Conservation (phyloP, 345 rosid species). For the Trapa bicornis region DNA sequence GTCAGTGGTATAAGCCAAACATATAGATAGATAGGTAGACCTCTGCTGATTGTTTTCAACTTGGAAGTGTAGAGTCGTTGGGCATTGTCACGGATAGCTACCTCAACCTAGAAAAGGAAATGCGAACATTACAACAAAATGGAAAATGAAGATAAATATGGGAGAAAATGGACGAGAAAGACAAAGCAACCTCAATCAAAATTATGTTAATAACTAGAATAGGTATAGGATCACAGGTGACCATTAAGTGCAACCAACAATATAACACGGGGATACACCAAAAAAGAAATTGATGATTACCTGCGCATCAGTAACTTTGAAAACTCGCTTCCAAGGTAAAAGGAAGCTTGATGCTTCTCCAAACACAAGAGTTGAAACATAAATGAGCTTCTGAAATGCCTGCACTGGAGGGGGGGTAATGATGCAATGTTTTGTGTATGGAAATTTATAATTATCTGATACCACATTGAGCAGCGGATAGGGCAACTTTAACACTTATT, state of each 20-base stretch:
- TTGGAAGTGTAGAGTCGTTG: conserved; percentile 64
- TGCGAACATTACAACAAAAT: background rate
- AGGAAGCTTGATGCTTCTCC: conserved; percentile 95
- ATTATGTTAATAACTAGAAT: too few relatives aligned
- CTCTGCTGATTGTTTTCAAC: conserved; percentile 66
- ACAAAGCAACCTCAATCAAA: too few relatives aligned
- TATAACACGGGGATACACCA: background rate
- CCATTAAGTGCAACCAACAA: background rate
- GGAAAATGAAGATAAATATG: background rate
- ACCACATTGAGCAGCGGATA: background rate
- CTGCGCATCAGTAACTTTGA: conserved; percentile 93
- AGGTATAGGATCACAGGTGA: too few relatives aligned
- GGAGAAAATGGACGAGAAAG: too few relatives aligned
- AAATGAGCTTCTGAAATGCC: conserved; percentile 96
- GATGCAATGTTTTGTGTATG: conserved; percentile 35
- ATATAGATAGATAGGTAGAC: conserved; percentile 23
- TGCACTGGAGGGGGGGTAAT: conserved; percentile 58
- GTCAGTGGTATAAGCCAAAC: background rate
- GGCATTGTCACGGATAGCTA: conserved; percentile 94
- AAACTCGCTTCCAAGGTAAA: conserved; percentile 97
- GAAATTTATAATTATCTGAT: background rate
- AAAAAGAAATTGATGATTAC: conserved; percentile 19
- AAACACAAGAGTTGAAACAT: conserved; percentile 87
- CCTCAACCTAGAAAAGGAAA: conserved; percentile 52
- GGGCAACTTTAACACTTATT: conserved; percentile 9